Conservation (phyloP, 75 land plant species). For the Larix kaempferi region DNA sequence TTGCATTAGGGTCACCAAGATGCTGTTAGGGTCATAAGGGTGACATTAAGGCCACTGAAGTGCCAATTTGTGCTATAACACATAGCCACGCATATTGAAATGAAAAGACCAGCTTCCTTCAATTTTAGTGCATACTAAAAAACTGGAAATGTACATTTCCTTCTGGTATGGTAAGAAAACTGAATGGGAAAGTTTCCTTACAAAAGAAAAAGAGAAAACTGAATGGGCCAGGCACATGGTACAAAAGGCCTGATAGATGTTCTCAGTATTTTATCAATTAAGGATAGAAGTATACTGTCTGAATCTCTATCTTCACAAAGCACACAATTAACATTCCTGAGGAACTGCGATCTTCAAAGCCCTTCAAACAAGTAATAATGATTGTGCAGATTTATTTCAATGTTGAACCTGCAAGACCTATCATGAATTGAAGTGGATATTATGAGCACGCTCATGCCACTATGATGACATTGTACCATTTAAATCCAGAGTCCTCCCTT, state of each 20-base stretch:
- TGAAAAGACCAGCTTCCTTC: neutral
- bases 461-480: neutral
- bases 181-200: no score
- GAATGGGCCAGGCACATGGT: neutral
- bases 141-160: neutral
- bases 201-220: neutral
- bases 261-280: neutral
- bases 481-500: neutral
- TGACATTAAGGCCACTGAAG: no score
- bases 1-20: no score
- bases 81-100: no score
- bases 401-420: neutral
- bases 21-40: no score
- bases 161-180: neutral
- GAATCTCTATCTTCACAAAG: neutral
- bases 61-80: no score
- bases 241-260: neutral
- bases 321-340: neutral
- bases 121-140: neutral
- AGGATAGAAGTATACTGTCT: neutral
- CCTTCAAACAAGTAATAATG: neutral
- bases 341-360: neutral
- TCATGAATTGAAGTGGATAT: neutral
- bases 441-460: neutral
- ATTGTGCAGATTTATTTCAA: neutral